Conservation (phyloP, 129 eudicot genomes). For the Heracleum sosnowskyi region DNA sequence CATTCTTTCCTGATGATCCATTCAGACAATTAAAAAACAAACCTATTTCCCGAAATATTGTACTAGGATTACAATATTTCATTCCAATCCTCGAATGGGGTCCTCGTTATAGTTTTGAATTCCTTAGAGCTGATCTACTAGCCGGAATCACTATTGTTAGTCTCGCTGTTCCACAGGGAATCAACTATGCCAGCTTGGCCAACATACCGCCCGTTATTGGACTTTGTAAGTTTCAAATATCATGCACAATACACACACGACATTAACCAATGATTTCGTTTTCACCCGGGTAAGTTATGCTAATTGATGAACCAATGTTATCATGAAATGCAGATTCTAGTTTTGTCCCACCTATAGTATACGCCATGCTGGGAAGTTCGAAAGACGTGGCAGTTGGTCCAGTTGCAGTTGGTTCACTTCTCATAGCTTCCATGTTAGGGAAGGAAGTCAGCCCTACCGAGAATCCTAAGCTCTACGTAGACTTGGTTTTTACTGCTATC, state of each 20-base stretch:
- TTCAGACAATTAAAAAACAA: not conserved
- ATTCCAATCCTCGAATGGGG: conserved; percentile 7
- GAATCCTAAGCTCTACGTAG: conserved; percentile 29
- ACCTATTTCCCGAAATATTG: not conserved
- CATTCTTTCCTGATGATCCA: conserved; percentile 8
- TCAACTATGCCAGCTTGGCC: conserved; percentile 5
- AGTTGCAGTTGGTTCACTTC: conserved; percentile 36
- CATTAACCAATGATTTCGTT: too few species aligned
- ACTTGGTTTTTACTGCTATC: too few species aligned
- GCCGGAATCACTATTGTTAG: conserved; percentile 10
- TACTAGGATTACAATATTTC: not conserved
- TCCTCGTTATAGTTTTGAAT: conserved; percentile 2
- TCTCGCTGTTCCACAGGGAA: not conserved
- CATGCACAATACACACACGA: too few species aligned
- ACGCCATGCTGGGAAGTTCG: conserved; percentile 45
- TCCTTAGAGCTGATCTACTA: not conserved
- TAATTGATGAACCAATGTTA: too few species aligned
- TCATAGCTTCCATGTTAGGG: conserved; percentile 30
- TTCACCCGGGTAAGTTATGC: not conserved
- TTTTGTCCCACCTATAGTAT: conserved; percentile 45
- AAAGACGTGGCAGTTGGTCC: conserved; percentile 37
- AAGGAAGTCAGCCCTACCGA: conserved; percentile 33
- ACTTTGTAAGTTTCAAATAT: not conserved
- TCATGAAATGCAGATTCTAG: conserved; percentile 35
- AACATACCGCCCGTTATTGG: not conserved